Base-by-base conservation (phyloP, 805 yeast species). In the Candida schatavii region DNA sequence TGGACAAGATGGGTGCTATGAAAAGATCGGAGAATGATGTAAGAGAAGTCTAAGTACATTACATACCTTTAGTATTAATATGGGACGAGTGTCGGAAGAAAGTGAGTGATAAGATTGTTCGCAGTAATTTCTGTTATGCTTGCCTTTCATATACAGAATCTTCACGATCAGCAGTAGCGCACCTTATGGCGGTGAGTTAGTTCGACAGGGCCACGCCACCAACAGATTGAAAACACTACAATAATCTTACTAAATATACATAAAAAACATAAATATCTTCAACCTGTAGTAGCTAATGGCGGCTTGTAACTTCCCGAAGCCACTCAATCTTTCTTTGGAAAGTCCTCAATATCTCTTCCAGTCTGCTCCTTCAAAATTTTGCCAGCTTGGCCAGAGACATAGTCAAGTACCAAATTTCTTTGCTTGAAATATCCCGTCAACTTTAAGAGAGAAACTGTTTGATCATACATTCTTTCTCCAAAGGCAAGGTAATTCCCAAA, bases 401-500 rank as follows among this genome's bases (percentile, higher is more conserved):
- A 62, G 47, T 69, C 74, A 25, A 52, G 50, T 31, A 67, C 53
- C 52, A 68, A 53, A 44, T 66, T 38, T 40, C 56, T 66, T 50
- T 70, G 74, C 52, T 66, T 70, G 55, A 84, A 83, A 50, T 74
- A 70, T 2, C 76, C 76, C 14, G 83, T 70, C 40, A 58, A 45
- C 36, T 66, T 72, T 46, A 80, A 72, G 27, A 67, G 46, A 3
- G 70, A 57, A 3, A 78, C 76, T 3, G 74, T 60, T 30, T 56
- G 58, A 40, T 76, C 79, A 54, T 78, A 84, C 43, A 80, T 71
- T 27, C 59, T 57, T 50, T 84, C 90, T 1, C 91, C 91, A 54
- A 81, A 67, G 3, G 66, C 56, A 23, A 84, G 64, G 47, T 79
- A 81, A 42, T 72, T 72, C 17, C 70, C 68, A 33, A 83, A 60